These are phyloP conservation scores for Eutrema heterophyllum DNA, from an alignment of 345 rosid species.

Conservation along the genomic window DNA sequence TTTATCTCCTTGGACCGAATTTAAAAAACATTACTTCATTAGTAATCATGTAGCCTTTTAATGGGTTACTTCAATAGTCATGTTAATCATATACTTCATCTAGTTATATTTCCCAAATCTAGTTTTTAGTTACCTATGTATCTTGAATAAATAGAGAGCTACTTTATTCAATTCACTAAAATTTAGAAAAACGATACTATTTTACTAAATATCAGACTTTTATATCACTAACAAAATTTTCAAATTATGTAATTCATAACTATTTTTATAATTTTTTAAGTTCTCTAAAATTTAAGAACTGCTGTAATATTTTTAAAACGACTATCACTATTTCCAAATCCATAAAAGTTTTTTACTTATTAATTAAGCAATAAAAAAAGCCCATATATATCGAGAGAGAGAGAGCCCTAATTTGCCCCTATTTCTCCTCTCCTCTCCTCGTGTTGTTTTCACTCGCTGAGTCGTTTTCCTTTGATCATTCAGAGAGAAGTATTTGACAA, in stretches of 20 bases:
- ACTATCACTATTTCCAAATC: not conserved
- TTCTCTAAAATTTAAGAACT: not conserved
- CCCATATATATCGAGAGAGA: not conserved
- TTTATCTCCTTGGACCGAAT: not conserved
- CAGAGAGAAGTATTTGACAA: slow-evolving; percentile 15
- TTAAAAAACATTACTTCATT: slow-evolving; percentile 5
- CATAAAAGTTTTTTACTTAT: not conserved
- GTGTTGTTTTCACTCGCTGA: slow-evolving; percentile 5
- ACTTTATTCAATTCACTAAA: not conserved
- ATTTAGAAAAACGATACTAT: not conserved
- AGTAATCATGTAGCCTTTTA: too few relatives aligned
- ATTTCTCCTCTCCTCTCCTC: slow-evolving; percentile 7
- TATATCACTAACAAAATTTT: too few relatives aligned
- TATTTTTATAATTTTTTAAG: not conserved
- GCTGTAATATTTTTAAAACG: too few relatives aligned
- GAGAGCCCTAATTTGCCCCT: slow-evolving; percentile 18
- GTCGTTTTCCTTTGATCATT: not conserved
- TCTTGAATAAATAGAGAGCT: not conserved
- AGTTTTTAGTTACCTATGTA: not conserved
- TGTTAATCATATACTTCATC: not conserved
- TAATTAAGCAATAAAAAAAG: not conserved
- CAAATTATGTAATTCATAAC: not conserved
- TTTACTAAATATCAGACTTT: too few relatives aligned
- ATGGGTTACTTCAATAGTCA: too few relatives aligned
- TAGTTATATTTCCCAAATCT: not conserved